Evolutionary conservation across 2,329 filamentous ascomycete species (phyloP).

Genomic region (Tolypocladium album): DNA sequence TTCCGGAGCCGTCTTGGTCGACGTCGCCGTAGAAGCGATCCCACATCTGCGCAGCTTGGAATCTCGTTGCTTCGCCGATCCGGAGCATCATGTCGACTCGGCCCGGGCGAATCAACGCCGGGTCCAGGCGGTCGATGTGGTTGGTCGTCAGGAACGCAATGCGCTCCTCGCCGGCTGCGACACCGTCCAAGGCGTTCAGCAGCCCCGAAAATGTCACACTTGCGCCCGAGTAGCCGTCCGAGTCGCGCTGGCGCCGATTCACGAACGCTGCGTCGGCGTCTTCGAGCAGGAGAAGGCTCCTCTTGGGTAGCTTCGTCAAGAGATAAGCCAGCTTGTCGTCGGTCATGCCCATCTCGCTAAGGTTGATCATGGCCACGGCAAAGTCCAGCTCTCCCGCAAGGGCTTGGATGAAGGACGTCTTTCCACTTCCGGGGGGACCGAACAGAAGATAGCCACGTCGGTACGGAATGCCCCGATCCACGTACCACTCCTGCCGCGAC

Average conservation of each 20-base stretch:
- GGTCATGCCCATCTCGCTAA: slow-evolving; percentile 81
- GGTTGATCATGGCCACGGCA: slow-evolving; percentile 83
- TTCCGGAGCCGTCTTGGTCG: slow-evolving; percentile 52
- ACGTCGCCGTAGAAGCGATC: slow-evolving; percentile 87
- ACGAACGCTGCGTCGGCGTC: slow-evolving; percentile 87
- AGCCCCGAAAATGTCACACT: slow-evolving; percentile 92
- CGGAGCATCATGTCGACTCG: slow-evolving; percentile 88
- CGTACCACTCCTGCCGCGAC: slow-evolving; percentile 72
- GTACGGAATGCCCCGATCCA: slow-evolving; percentile 90
- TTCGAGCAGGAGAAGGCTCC: slow-evolving; percentile 75
- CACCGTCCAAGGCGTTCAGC: slow-evolving; percentile 75
- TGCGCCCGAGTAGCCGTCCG: slow-evolving; percentile 75
- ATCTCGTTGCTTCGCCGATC: slow-evolving; percentile 76
- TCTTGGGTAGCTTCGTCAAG: slow-evolving; percentile 71
- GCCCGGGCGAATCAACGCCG: slow-evolving; percentile 81
- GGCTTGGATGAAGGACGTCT: slow-evolving; percentile 93
- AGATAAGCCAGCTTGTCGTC: slow-evolving; percentile 83
- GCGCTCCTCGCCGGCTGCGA: slow-evolving; percentile 90
- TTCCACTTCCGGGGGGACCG: slow-evolving; percentile 82
- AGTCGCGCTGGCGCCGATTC: slow-evolving; percentile 65
- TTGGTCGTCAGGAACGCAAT: slow-evolving; percentile 94
- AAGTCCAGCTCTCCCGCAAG: slow-evolving; percentile 88
- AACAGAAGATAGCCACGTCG: slow-evolving; percentile 81
- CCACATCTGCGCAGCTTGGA: slow-evolving; percentile 83
- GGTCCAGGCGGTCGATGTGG: slow-evolving; percentile 79